phyloP scores from a whole-genome alignment of 2,329 filamentous ascomycete species.

The Passalora sequoiae region DNA sequence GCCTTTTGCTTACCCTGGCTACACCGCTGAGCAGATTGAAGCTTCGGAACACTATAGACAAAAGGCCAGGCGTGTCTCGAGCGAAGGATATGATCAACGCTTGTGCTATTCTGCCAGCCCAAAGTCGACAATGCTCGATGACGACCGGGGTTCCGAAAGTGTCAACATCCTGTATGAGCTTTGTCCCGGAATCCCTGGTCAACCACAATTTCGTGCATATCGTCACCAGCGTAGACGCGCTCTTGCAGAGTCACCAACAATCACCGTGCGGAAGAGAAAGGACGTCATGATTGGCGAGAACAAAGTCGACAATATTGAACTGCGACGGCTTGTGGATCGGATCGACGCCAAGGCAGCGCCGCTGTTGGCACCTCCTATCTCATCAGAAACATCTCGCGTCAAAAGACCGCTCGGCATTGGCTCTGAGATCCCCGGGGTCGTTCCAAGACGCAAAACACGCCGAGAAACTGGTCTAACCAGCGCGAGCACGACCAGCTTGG shows the following conservation, averaged over 20 bases:
- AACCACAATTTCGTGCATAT: not conserved
- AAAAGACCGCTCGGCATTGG: not conserved
- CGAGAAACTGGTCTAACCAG: slow-evolving; percentile 5
- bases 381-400: not conserved
- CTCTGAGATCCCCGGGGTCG: not conserved
- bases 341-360: slow-evolving; percentile 3
- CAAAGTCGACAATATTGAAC: not conserved
- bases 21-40: slow-evolving; percentile 28
- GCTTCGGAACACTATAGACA: slow-evolving; percentile 30
- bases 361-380: slow-evolving; percentile 5
- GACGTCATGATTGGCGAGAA: slow-evolving; percentile 10
- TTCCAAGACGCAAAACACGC: slow-evolving; percentile 5
- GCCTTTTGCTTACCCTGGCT: slow-evolving; percentile 30
- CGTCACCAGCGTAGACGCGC: slow-evolving; percentile 4
- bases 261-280: slow-evolving; percentile 15
- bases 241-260: slow-evolving; percentile 8
- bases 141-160: no score
- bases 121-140: not conserved
- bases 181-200: not conserved
- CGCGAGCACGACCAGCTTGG: slow-evolving; percentile 5
- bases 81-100: slow-evolving; percentile 26
- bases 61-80: slow-evolving; percentile 26
- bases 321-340: not conserved
- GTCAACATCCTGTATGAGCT: not conserved
- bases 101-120: slow-evolving; percentile 1